Conservation (phyloP, 768 basidiomycete species). For the Kwoniella heveanensis region DNA sequence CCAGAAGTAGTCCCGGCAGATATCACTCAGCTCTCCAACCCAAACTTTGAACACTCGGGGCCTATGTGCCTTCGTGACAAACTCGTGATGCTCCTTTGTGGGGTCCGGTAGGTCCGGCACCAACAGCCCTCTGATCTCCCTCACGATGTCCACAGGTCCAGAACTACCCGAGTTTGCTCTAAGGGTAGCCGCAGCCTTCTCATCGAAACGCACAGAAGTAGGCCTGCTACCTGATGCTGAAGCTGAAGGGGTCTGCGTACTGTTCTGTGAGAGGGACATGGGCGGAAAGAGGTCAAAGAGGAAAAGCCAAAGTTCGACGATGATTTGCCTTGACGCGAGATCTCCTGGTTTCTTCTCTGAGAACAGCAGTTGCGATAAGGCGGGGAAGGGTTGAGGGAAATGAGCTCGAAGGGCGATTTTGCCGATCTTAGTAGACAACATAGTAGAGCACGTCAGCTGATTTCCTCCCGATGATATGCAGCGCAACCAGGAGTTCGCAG, state of each 20-base stretch:
- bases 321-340: slow-evolving; percentile 81
- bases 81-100: slow-evolving; percentile 54
- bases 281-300: slow-evolving; percentile 84
- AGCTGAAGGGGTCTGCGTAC: background rate
- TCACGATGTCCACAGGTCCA: slow-evolving; percentile 25
- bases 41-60: slow-evolving; percentile 75
- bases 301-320: slow-evolving; percentile 80
- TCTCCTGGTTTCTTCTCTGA: slow-evolving; percentile 99
- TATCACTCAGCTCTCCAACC: slow-evolving; percentile 78
- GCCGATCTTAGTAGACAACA: slow-evolving; percentile 63
- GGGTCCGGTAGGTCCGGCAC: slow-evolving; percentile 44
- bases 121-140: slow-evolving; percentile 35
- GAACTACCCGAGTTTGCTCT: background rate
- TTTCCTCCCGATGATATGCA: background rate
- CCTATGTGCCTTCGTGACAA: slow-evolving; percentile 54
- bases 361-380: slow-evolving; percentile 80
- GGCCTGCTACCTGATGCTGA: slow-evolving; percentile 21
- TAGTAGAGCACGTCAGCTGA: background rate
- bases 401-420: slow-evolving; percentile 86
- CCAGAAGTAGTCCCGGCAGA: slow-evolving; percentile 74
- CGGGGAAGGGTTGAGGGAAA: slow-evolving; percentile 82
- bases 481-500: background rate
- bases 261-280: background rate
- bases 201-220: slow-evolving; percentile 36
- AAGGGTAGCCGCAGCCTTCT: slow-evolving; percentile 5